Evolutionary conservation across 192 early-diverging fungal species (phyloP).

Genomic region (Piromyces sp.): DNA sequence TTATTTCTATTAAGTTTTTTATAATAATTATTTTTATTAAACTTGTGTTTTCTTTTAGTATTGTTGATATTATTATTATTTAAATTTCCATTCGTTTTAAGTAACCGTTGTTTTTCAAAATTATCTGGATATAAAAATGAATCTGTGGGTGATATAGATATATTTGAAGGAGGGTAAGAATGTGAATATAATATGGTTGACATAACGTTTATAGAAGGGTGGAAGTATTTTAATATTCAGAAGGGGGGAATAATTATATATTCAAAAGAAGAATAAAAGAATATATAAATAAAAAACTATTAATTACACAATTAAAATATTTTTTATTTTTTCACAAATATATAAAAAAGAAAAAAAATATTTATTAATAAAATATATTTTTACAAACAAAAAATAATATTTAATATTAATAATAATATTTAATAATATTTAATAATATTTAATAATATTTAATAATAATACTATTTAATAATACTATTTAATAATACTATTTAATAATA

Average conservation of each 20-base stretch:
- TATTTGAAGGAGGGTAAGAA: not conserved
- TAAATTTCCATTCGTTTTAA: not conserved
- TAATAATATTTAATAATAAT: too few species aligned
- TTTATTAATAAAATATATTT: not conserved
- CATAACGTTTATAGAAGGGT: not conserved
- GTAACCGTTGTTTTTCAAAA: not conserved
- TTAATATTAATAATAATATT: too few species aligned
- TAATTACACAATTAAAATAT: not conserved
- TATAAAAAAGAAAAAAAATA: not conserved
- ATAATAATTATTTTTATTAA: not conserved
- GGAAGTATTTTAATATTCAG: too few species aligned
- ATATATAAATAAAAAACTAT: not conserved
- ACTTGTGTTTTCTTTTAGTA: not conserved
- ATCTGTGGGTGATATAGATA: not conserved
- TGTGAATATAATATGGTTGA: not conserved
- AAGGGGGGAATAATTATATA: not conserved
- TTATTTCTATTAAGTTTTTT: not conserved
- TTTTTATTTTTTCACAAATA: not conserved
- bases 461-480: too few species aligned
- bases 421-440: too few species aligned
- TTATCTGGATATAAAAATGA: not conserved
- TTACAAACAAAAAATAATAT: too few species aligned
- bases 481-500: too few species aligned
- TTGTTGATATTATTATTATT: not conserved
- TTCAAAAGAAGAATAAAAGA: not conserved